Evolutionary conservation across 2,329 filamentous ascomycete species (phyloP).

Genomic region (Chrysoporthe cubensis): DNA sequence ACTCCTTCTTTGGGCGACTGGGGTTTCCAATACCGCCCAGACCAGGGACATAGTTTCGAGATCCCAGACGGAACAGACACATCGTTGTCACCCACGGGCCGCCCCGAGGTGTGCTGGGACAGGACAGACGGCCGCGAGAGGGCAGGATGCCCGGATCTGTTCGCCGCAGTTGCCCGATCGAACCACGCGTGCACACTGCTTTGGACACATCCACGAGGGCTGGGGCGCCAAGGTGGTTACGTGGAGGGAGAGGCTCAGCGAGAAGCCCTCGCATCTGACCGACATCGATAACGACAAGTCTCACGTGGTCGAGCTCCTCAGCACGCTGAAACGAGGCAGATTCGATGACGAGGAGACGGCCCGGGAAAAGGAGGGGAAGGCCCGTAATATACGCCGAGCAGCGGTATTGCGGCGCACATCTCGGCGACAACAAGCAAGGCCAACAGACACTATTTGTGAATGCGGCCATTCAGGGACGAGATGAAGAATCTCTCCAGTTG

Average conservation of each 20-base stretch:
- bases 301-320: conserved; percentile 41
- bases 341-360: conserved; percentile 1
- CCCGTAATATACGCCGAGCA: neutral
- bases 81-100: conserved; percentile 61
- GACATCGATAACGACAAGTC: conserved; percentile 53
- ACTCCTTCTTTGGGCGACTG: conserved; percentile 52
- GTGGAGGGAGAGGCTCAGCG: conserved; percentile 46
- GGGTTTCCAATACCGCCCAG: conserved; percentile 53
- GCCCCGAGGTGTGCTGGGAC: conserved; percentile 56
- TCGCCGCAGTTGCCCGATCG: conserved; percentile 48
- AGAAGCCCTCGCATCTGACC: conserved; percentile 47
- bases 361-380: neutral
- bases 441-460: conserved; percentile 6
- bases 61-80: conserved; percentile 45
- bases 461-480: neutral
- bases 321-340: conserved; percentile 19
- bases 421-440: too few relatives aligned
- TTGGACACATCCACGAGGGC: conserved; percentile 62
- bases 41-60: conserved; percentile 43
- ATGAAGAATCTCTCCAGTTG: neutral
- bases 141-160: conserved; percentile 50
- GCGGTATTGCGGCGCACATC: neutral
- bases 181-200: conserved; percentile 57
- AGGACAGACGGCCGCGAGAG: conserved; percentile 36
- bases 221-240: conserved; percentile 60